A percentile compares a stretch with the other conserved stretches of the same genome.
phyloP scores from a whole-genome alignment of 1,139 yeast genomes.

The Protomyces inundatus region DNA sequence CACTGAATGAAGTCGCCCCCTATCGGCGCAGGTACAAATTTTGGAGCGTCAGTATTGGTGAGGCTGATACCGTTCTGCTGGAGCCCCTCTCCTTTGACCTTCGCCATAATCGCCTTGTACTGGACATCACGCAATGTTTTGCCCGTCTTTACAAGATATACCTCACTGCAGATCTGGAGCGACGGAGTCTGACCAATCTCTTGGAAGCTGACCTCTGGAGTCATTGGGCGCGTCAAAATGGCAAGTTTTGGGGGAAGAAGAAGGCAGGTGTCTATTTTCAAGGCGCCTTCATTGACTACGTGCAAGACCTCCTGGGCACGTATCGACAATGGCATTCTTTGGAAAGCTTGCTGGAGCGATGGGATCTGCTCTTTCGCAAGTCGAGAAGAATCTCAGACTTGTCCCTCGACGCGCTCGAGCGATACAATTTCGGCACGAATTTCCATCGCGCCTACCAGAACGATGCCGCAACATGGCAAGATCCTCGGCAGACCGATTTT shows the following conservation, averaged over 20 bases:
- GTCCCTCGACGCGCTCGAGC: background rate
- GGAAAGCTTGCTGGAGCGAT: background rate
- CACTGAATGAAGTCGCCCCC: no score
- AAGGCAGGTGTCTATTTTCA: background rate
- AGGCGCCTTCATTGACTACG: background rate
- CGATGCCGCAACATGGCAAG: background rate
- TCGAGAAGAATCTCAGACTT: background rate
- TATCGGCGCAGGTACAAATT: no score
- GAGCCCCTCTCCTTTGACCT: background rate
- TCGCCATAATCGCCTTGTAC: background rate
- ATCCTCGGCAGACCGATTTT: background rate
- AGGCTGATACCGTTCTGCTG: background rate
- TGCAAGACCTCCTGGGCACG: background rate
- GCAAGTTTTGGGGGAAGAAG: background rate
- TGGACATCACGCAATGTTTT: background rate
- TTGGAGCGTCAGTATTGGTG: background rate
- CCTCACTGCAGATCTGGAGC: background rate
- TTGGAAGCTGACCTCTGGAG: conserved; percentile 4
- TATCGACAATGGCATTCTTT: background rate
- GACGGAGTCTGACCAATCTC: background rate
- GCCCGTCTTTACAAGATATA: background rate
- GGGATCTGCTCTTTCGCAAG: conserved; percentile 4
- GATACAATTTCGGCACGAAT: background rate
- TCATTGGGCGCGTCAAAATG: background rate
- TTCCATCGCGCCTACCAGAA: background rate